Conservation (phyloP, 306 rosid genomes). For the Cicer yamashitae region DNA sequence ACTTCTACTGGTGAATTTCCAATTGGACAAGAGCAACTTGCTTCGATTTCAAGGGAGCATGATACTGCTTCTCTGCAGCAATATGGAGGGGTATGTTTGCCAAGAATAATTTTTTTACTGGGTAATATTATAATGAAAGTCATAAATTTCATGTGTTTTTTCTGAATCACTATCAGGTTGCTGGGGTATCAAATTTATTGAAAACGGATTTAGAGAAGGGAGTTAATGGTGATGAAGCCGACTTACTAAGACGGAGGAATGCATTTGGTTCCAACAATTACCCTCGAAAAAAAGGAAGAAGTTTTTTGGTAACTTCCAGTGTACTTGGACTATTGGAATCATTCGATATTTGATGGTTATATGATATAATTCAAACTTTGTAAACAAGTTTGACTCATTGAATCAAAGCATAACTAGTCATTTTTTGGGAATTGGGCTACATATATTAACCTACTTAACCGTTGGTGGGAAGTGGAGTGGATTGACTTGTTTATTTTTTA, state of each 20-base stretch:
- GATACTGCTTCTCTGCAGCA: constrained; percentile 57
- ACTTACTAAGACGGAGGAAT: constrained; percentile 67
- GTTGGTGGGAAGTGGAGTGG: neutral
- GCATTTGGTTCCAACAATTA: constrained; percentile 85
- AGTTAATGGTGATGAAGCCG: constrained; percentile 73
- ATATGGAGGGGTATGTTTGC: constrained; percentile 80
- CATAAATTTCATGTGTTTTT: constrained; percentile 32
- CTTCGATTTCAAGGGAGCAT: constrained; percentile 78
- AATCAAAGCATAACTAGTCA: neutral
- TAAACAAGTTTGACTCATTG: neutral
- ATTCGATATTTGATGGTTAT: constrained; percentile 7
- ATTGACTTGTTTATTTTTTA: neutral
- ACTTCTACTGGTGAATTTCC: constrained; percentile 63
- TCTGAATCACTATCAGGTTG: constrained; percentile 61
- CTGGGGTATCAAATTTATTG: constrained; percentile 66
- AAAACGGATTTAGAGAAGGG: constrained; percentile 84
- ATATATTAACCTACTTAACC: neutral
- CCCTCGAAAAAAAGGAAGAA: constrained; percentile 83
- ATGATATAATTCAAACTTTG: neutral
- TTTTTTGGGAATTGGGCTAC: neutral
- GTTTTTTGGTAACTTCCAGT: constrained; percentile 67
- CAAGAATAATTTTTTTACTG: neutral
- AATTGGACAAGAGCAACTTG: constrained; percentile 77
- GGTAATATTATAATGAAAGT: neutral
- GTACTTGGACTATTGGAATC: constrained; percentile 15